Base-by-base conservation (phyloP, 805 yeast genomes). In the Starmera pachycereana region DNA sequence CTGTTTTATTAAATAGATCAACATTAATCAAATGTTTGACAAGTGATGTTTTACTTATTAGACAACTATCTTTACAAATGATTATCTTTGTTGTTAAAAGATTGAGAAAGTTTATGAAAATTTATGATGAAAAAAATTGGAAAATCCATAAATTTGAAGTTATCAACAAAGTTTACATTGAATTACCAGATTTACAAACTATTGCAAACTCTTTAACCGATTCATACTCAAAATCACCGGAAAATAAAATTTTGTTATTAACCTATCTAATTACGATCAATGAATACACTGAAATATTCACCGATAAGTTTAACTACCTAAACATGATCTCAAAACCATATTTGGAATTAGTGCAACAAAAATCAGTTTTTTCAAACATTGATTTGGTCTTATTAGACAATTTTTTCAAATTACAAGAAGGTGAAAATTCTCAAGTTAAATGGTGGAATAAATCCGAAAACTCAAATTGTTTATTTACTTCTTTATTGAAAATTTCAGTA, bases 371-470 rank as follows among this genome's bases (percentile, higher is more conserved):
- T 39, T 53, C 65, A 7, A 77, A 78, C 32, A 62, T 73, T 29
- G 86, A 81, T 44, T 58, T 82, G 44, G 67, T 74, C 0, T 59
- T 78, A 25, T 60, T 82, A 34, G 81, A 80, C 46, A 68, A 69
- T 36, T 75, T 74, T 43, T 65, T 88, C 45, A 78, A 77, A 43
- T 61, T 81, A 11, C 85, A 77, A 46, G 74, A 78, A 16, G 64
- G 65, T 12, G 65, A 71, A 9, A 63, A 66, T 12, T 58, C 71
- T 4, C 76, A 72, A 38, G 68, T 77, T 29, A 84, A 79, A 58
- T 89, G 96, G 96, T 88, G 92, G 88, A 81, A 74, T 53, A 62
- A 71, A 25, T 44, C 68, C 3, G 65, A 63, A 7, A 52, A 60
- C 2, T 63, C 65, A 13, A 67, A 69, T 40, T 78, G 95, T 1